A percentile compares a stretch with the other conserved stretches of the same genome.
Conservation (phyloP, 306 rosid species). For the Trifolium repens region DNA sequence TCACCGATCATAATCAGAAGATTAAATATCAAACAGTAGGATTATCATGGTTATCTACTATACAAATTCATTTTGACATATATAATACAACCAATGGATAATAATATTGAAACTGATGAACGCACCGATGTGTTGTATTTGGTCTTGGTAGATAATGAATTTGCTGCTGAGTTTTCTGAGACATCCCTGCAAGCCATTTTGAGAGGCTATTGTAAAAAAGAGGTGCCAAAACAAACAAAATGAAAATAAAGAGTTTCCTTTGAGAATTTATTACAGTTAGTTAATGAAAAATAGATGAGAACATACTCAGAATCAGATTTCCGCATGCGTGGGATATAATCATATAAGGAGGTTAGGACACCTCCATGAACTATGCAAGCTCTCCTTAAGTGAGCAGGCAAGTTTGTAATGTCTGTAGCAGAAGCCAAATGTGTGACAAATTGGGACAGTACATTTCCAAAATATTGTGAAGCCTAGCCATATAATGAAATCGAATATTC, state of each 20-base stretch:
- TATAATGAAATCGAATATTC: conserved; percentile 38
- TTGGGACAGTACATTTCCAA: conserved; percentile 85
- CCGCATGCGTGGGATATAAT: conserved; percentile 87
- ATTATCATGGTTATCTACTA: neutral
- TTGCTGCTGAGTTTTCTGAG: conserved; percentile 48
- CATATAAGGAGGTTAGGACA: conserved; percentile 73
- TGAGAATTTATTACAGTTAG: too few species aligned
- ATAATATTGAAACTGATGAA: conserved; percentile 33
- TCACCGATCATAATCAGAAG: too few species aligned
- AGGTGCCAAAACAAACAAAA: too few species aligned
- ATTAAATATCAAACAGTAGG: too few species aligned
- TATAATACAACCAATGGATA: neutral
- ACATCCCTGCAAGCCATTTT: conserved; percentile 59
- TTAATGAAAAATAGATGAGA: conserved; percentile 33
- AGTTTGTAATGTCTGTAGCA: conserved; percentile 58
- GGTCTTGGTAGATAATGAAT: conserved; percentile 47
- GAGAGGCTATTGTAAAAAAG: conserved; percentile 40
- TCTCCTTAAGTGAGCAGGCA: conserved; percentile 80
- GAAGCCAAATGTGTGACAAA: conserved; percentile 81
- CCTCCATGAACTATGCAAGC: conserved; percentile 92
- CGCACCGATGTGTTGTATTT: conserved; percentile 72
- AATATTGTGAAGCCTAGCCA: conserved; percentile 88
- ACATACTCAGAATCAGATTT: conserved; percentile 70
- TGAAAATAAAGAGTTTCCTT: too few species aligned
- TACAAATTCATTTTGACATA: neutral